Conservation (phyloP, 2,329 filamentous ascomycete genomes). For the Trichoderma cornu-damae region DNA sequence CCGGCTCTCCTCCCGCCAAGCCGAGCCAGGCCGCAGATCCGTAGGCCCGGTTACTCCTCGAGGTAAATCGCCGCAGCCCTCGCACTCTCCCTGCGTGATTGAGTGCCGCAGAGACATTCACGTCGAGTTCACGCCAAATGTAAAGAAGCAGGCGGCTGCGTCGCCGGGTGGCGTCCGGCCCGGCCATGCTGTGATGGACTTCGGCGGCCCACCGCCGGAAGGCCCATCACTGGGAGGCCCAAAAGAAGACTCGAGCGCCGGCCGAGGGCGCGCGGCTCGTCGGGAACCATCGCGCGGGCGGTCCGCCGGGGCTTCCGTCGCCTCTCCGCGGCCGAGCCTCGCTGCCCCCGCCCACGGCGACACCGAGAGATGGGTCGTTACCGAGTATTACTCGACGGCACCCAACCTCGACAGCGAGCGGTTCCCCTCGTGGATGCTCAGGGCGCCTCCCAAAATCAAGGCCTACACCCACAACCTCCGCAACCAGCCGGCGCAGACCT, state of each 20-base stretch:
- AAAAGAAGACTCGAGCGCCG: background rate
- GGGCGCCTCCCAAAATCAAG: conserved; percentile 33
- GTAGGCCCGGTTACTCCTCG: conserved; percentile 4
- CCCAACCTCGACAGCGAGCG: conserved; percentile 41
- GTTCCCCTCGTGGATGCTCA: conserved; percentile 35
- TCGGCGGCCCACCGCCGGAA: too few species aligned
- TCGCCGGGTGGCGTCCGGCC: too few species aligned
- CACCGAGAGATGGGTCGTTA: conserved; percentile 23
- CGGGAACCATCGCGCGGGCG: background rate
- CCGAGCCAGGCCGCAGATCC: conserved; percentile 19
- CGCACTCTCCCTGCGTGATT: conserved; percentile 21
- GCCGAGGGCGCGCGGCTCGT: background rate
- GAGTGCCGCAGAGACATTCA: conserved; percentile 28
- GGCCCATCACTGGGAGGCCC: background rate
- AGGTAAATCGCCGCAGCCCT: conserved; percentile 4
- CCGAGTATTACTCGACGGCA: conserved; percentile 26
- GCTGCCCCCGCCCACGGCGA: conserved; percentile 15
- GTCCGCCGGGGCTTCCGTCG: background rate
- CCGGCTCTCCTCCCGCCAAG: conserved; percentile 42
- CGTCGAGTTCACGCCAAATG: conserved; percentile 30
- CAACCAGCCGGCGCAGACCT: conserved; percentile 63
- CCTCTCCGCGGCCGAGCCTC: conserved; percentile 10
- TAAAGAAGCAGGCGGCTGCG: background rate
- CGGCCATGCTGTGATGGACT: too few species aligned
- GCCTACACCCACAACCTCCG: conserved; percentile 68